phyloP scores from a whole-genome alignment of 2,329 filamentous ascomycete genomes.

The Talaromyces sp. region DNA sequence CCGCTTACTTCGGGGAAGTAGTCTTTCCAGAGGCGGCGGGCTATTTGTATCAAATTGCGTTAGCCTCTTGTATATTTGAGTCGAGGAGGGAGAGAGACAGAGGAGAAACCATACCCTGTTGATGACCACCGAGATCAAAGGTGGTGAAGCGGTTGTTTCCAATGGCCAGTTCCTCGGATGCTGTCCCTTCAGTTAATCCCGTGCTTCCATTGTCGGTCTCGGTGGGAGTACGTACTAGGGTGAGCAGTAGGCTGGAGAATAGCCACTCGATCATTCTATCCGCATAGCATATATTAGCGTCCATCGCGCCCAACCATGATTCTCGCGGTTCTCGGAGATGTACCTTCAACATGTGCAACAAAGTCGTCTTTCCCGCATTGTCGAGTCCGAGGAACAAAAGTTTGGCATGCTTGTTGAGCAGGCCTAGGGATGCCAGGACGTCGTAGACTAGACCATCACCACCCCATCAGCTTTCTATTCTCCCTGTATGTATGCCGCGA shows the following conservation, averaged over 20 bases:
- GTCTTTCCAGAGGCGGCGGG: constrained; percentile 90
- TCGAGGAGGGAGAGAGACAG: constrained; percentile 20
- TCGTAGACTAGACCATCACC: constrained; percentile 66
- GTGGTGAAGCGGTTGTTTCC: constrained; percentile 93
- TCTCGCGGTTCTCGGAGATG: constrained; percentile 16
- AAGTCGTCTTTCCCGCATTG: constrained; percentile 90
- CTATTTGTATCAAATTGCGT: constrained; percentile 41
- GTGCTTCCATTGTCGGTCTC: background rate
- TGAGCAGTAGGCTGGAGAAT: constrained; percentile 87
- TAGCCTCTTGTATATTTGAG: background rate
- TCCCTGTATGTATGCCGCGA: background rate
- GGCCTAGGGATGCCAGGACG: constrained; percentile 77
- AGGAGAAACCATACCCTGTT: constrained; percentile 68
- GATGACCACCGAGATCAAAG: constrained; percentile 88
- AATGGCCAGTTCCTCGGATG: constrained; percentile 87
- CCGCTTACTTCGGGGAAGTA: constrained; percentile 96
- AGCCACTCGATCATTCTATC: constrained; percentile 83
- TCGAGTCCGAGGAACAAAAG: constrained; percentile 89
- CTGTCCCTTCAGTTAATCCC: constrained; percentile 41
- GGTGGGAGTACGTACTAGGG: constrained; percentile 61
- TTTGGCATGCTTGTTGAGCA: constrained; percentile 95
- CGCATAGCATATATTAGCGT: constrained; percentile 8
- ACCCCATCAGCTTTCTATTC: background rate
- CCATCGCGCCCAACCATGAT: background rate
- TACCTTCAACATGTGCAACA: constrained; percentile 94